Evolutionary conservation across 352 stramenopile genomes (phyloP).

Genomic region (Globisporangium nodosum): DNA sequence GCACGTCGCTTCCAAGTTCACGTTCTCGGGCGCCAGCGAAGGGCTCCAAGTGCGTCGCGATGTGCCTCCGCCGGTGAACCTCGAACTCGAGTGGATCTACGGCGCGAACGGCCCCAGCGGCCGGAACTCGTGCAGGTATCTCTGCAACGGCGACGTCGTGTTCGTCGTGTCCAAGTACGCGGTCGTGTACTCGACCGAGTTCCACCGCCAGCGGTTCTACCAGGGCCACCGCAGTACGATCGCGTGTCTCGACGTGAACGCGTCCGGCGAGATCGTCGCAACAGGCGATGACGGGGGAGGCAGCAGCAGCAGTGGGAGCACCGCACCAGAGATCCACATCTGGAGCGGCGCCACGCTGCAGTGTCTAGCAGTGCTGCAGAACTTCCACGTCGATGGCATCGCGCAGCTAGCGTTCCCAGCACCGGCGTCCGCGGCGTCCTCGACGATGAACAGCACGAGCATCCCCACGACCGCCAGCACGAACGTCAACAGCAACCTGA

Average conservation of each 20-base stretch:
- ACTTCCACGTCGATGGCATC: constrained; percentile 56
- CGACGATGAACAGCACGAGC: constrained; percentile 27
- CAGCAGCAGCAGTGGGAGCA: constrained; percentile 14
- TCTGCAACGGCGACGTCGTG: constrained; percentile 51
- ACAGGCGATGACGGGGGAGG: constrained; percentile 28
- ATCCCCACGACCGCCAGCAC: constrained; percentile 18
- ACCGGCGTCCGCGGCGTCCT: constrained; percentile 36
- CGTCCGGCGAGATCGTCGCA: constrained; percentile 53
- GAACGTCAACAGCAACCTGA: constrained; percentile 34
- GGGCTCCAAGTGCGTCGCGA: constrained; percentile 5
- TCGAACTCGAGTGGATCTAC: constrained; percentile 76
- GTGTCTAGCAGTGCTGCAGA: constrained; percentile 60
- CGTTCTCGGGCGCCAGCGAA: neutral
- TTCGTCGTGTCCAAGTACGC: constrained; percentile 75
- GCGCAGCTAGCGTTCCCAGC: constrained; percentile 50
- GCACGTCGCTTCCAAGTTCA: constrained; percentile 1
- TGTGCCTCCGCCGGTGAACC: constrained; percentile 51
- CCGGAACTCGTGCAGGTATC: constrained; percentile 44
- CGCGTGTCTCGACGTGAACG: constrained; percentile 55
- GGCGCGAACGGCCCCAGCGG: constrained; percentile 40
- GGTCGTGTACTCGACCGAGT: constrained; percentile 55
- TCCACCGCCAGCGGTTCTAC: constrained; percentile 72
- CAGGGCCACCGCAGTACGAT: constrained; percentile 52
- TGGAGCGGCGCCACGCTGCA: constrained; percentile 61
- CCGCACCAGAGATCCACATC: constrained; percentile 54